Conservation (phyloP, 495 filamentous ascomycete species). For the Aspergillus homomorphus region DNA sequence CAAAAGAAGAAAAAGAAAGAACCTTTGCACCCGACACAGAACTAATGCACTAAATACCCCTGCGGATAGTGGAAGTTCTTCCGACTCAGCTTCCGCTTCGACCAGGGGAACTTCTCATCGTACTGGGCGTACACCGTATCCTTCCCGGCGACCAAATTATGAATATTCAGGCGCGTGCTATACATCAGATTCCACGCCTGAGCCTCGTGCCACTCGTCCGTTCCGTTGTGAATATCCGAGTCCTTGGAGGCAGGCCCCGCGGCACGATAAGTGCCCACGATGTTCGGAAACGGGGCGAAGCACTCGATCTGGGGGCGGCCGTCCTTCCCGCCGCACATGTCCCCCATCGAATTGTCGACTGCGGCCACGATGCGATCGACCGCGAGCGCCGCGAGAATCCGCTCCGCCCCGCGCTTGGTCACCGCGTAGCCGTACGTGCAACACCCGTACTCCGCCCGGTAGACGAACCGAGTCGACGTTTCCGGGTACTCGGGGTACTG, state of each 20-base stretch:
- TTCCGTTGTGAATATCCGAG: constrained; percentile 27
- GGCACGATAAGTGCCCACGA: constrained; percentile 26
- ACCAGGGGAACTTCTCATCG: constrained; percentile 23
- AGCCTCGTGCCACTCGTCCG: constrained; percentile 17
- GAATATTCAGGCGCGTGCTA: constrained; percentile 30
- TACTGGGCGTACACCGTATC: constrained; percentile 26
- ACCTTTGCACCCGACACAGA: too few relatives aligned
- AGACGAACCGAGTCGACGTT: constrained; percentile 34
- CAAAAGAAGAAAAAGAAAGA: not conserved
- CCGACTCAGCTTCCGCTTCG: constrained; percentile 17
- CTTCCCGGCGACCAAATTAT: constrained; percentile 22
- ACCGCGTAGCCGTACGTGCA: constrained; percentile 49
- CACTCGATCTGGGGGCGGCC: constrained; percentile 26
- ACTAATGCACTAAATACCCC: constrained; percentile 23
- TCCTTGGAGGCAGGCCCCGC: constrained; percentile 19
- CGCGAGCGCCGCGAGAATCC: constrained; percentile 41
- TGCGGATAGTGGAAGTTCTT: constrained; percentile 26
- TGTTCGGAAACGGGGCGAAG: constrained; percentile 28
- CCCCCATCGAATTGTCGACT: constrained; percentile 28
- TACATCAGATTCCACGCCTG: constrained; percentile 26
- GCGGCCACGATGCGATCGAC: constrained; percentile 25
- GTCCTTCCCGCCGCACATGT: constrained; percentile 23
- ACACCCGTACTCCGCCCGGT: constrained; percentile 24
- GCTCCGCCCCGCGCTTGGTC: constrained; percentile 49
- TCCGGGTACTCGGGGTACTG: constrained; percentile 19